Evolutionary conservation across 352 stramenopile genomes (phyloP), one percentile per base, ranked within the genome.

Genomic region (Phytophthora cryptogea): DNA sequence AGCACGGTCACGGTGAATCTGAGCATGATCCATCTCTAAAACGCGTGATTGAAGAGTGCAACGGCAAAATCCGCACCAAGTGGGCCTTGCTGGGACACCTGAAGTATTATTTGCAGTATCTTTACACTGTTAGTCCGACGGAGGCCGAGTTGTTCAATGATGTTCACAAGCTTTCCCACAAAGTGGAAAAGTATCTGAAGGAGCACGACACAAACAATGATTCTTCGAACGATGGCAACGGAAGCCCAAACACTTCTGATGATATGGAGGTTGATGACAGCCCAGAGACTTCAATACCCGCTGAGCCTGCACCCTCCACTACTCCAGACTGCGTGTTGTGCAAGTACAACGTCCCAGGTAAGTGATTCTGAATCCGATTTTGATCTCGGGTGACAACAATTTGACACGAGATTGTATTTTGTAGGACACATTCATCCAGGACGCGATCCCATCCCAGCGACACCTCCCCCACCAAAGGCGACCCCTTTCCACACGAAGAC

Each of bases 291-390:
- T 41, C 50, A 68, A 36, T 41, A 36, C 30, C 58, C 33, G 44
- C 35, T 14, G 59, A 69, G 23, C 40, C 50, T 39, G 9, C 31
- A 51, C 54, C 60, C n/a, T 11, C 57, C 27, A 9, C 62, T 11
- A 35, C 61, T 20, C 48, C 53, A 27, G 57, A 75, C 2, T 94
- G 85, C 44, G 76, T 94, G 4, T 40, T 94, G 37, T 94, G 85
- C 71, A 89, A 92, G 53, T 94, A 77, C 67, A 88, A 90, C 23
- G 85, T 94, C 8, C 56, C 82, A 49, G 84, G 83, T 84, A 66
- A 44, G 54, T 35, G 8, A 35, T 36, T 10, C 7, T 10, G 23
- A 4, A 17, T 2, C 4, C 42, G 11, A 41, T 14, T 46, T 7
- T 31, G 20, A 10, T 32, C 16, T 30, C 5, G 10, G 14, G 13